Evolutionary conservation across 2,329 filamentous ascomycete genomes (phyloP), one percentile per base, ranked within the genome.

Genomic region (Epichloe coenophiala): DNA sequence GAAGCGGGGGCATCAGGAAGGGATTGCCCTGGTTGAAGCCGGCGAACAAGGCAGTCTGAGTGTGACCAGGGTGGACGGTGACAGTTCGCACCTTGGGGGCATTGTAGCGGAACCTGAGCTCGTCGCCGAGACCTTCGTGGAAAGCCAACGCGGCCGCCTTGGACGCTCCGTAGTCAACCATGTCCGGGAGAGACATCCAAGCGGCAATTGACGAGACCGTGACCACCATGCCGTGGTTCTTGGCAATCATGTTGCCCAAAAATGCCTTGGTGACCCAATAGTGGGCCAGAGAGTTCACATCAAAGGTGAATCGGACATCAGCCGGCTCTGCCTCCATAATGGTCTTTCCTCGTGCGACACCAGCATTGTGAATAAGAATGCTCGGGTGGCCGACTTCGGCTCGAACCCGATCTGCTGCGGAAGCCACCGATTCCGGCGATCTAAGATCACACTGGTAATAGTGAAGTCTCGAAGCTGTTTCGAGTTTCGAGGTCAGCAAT

Each of bases 391-490:
- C 84, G 51, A 86, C 68, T 12, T 74, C 63, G 33, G 65, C 62
- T 48, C 77, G 73, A 59, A 88, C 74, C 4, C 68, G 60, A 12
- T 70, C 59, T 1, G 79, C 81, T 5, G 74, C 73, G 3, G 67
- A 62, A 6, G 71, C 61, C 56, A 87, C 74, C 37, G 70, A 71
- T 13, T 71, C 60, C 4, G 76, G 68, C 0, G 75, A 81, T 46
- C 80, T 79, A 56, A 89, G 76, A 64, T 90, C 84, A 68, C 81
- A 85, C 57, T 81, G 68, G 68, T 81, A 86, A 68, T 80, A 84
- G 62, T 76, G 71, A n/a, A 88, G 77, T 9, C 76, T 76, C 36
- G 72, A 68, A 39, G 60, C 65, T 66, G 36, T 40, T 47, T 35
- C 36, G 40, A 21, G 3, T 8, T 11, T n/a, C 23, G 0, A 15